phyloP scores from a whole-genome alignment of 192 early-diverging fungal genomes.

The Pecoramyces ruminantium region DNA sequence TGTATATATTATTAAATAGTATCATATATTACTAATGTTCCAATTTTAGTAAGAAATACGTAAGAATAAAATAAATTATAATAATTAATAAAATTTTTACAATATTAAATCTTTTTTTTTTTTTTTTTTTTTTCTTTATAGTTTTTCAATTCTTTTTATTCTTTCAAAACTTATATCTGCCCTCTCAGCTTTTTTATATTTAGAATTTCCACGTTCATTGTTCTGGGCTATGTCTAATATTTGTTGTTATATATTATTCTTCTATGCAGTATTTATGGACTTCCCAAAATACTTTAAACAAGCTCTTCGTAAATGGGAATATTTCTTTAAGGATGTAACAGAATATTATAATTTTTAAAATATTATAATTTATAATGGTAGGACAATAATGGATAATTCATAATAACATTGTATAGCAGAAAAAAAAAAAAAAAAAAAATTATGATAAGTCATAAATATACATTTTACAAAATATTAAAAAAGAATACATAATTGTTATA shows the following conservation, averaged over 20 bases:
- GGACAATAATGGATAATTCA: too few relatives aligned
- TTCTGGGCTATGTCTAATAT: neutral
- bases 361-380: too few relatives aligned
- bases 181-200: neutral
- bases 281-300: neutral
- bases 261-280: neutral
- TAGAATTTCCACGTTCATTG: neutral
- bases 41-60: neutral
- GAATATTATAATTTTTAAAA: neutral
- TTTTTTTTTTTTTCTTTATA: neutral
- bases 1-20: neutral
- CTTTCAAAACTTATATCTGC: neutral
- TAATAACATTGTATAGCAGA: too few relatives aligned
- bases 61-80: neutral
- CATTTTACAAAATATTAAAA: too few relatives aligned
- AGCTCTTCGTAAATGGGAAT: neutral
- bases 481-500: too few relatives aligned
- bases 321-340: neutral
- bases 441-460: too few relatives aligned
- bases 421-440: too few relatives aligned
- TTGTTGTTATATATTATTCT: neutral
- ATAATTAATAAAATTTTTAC: too few relatives aligned
- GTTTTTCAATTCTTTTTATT: neutral
- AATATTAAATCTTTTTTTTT: too few relatives aligned
- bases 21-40: neutral